A percentile compares a stretch with the other conserved stretches of the same genome.
Conservation (phyloP, 768 basidiomycete species). For the Collybia sp. region DNA sequence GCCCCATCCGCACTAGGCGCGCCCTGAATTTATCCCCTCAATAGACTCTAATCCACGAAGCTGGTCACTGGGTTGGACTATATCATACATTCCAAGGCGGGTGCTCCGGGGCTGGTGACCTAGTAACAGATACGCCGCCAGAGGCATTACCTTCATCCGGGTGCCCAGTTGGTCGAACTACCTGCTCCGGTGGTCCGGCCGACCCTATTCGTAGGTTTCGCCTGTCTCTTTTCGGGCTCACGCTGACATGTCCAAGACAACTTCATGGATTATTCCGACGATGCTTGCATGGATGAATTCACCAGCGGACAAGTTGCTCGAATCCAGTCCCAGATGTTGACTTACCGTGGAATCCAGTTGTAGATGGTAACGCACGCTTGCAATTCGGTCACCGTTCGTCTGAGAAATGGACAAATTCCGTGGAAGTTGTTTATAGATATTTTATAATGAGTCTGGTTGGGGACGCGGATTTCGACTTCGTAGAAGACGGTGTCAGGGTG, state of each 20-base stretch:
- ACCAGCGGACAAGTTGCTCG: slow-evolving; percentile 30
- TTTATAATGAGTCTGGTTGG: too few relatives aligned
- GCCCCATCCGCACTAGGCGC: background rate
- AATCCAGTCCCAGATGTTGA: slow-evolving; percentile 24
- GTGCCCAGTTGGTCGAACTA: slow-evolving; percentile 23
- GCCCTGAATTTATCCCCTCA: background rate
- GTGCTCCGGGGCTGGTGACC: slow-evolving; percentile 26
- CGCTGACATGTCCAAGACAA: slow-evolving; percentile 14
- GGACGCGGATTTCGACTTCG: too few relatives aligned
- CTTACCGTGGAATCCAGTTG: slow-evolving; percentile 14
- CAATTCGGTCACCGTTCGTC: too few relatives aligned
- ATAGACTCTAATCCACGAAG: slow-evolving; percentile 30
- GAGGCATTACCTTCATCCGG: slow-evolving; percentile 25
- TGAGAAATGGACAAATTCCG: too few relatives aligned
- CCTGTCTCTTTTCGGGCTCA: background rate
- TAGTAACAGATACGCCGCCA: slow-evolving; percentile 29
- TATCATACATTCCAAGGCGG: slow-evolving; percentile 37
- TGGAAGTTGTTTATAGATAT: too few relatives aligned
- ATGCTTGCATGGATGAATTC: slow-evolving; percentile 34
- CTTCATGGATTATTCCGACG: slow-evolving; percentile 37
- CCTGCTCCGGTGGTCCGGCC: slow-evolving; percentile 24
- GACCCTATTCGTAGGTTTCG: slow-evolving; percentile 28
- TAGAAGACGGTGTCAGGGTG: too few relatives aligned
- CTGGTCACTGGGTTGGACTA: slow-evolving; percentile 33
- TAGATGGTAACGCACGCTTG: background rate